Percentiles rank a stretch among this genome's conserved stretches.
phyloP scores from a whole-genome alignment of 2,329 filamentous ascomycete genomes.

The Alternaria burnsii region DNA sequence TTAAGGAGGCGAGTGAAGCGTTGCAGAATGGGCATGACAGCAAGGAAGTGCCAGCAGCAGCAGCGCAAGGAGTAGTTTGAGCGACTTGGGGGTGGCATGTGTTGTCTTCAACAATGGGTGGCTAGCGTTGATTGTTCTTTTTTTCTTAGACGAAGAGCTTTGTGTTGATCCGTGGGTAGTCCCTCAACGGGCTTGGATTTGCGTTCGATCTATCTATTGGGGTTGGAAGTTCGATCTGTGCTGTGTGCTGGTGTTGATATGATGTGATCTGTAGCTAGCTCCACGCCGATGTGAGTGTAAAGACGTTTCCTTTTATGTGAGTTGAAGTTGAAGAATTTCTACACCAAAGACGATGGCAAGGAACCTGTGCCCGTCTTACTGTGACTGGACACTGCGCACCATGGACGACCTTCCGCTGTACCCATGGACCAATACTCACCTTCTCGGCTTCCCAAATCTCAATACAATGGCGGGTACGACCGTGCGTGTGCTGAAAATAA shows the following conservation, averaged over 20 bases:
- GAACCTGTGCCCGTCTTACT: too few relatives aligned
- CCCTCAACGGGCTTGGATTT: constrained; percentile 10
- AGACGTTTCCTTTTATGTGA: background rate
- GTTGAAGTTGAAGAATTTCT: too few relatives aligned
- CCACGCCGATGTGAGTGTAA: background rate
- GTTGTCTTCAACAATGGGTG: background rate
- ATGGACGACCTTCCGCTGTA: too few relatives aligned
- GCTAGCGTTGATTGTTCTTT: constrained; percentile 1
- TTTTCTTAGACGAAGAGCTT: background rate
- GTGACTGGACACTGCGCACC: too few relatives aligned
- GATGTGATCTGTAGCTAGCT: background rate
- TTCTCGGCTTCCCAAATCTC: too few relatives aligned
- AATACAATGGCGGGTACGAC: too few relatives aligned
- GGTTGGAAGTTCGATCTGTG: too few relatives aligned
- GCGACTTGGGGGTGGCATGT: background rate
- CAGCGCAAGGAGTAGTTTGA: background rate
- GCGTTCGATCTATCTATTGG: background rate
- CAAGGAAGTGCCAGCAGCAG: background rate
- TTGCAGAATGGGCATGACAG: background rate
- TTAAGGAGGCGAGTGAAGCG: constrained; percentile 10
- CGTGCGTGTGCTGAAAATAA: too few relatives aligned
- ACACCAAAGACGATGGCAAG: too few relatives aligned
- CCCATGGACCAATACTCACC: too few relatives aligned
- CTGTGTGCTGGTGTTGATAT: background rate
- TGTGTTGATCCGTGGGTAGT: background rate